These are phyloP conservation scores for Ophiostoma fasciatum DNA, from an alignment of 2,329 filamentous ascomycete species.

Conservation along the genomic window DNA sequence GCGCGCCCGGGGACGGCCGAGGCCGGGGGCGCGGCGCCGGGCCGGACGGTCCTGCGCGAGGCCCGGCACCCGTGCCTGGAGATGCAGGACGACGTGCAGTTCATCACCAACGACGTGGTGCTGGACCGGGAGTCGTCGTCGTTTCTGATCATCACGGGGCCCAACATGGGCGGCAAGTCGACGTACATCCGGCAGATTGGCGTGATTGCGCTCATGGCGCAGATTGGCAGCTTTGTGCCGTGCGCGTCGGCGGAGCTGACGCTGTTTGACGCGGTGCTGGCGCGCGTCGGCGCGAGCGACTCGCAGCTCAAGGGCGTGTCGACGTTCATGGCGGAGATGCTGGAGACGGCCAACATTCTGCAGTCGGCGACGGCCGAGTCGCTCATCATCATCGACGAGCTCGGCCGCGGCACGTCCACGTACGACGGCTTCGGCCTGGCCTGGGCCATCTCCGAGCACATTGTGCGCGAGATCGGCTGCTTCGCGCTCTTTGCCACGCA, in stretches of 20 bases:
- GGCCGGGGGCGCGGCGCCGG: slow-evolving; percentile 42
- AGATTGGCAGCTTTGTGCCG: slow-evolving; percentile 91
- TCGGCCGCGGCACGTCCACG: slow-evolving; percentile 90
- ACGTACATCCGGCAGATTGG: slow-evolving; percentile 97
- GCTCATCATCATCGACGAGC: slow-evolving; percentile 95
- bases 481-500: slow-evolving; percentile 95
- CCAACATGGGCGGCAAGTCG: slow-evolving; percentile 98
- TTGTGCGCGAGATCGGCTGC: slow-evolving; percentile 85
- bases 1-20: slow-evolving; percentile 30
- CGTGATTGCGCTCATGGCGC: slow-evolving; percentile 93
- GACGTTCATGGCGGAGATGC: slow-evolving; percentile 99
- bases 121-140: slow-evolving; percentile 66
- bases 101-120: slow-evolving; percentile 93
- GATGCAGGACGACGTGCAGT: slow-evolving; percentile 95
- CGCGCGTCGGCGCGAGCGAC: slow-evolving; percentile 88
- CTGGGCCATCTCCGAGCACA: slow-evolving; percentile 97
- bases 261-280: slow-evolving; percentile 93
- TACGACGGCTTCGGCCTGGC: slow-evolving; percentile 98
- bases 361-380: slow-evolving; percentile 92
- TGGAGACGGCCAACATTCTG: slow-evolving; percentile 95
- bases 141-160: slow-evolving; percentile 92
- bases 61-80: slow-evolving; percentile 96
- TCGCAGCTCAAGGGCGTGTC: slow-evolving; percentile 95
- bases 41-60: slow-evolving; percentile 80
- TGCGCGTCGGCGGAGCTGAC: slow-evolving; percentile 81